phyloP scores from a whole-genome alignment of 495 filamentous ascomycete species.

The Lasiosphaeria ovina region DNA sequence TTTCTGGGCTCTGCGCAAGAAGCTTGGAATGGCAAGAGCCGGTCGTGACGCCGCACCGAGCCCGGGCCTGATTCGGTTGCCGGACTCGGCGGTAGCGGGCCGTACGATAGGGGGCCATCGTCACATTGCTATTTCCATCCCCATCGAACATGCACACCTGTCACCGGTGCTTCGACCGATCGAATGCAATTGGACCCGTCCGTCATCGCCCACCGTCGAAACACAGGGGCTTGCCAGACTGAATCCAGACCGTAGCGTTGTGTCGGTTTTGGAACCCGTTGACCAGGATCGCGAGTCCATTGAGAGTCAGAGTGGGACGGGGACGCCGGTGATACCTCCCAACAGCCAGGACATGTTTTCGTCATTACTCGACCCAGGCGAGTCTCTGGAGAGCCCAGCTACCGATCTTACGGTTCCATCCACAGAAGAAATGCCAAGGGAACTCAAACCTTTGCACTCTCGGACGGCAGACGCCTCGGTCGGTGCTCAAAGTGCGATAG shows the following conservation, averaged over 20 bases:
- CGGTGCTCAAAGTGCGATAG: slow-evolving; percentile 12
- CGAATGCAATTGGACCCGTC: too few relatives aligned
- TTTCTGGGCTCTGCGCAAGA: slow-evolving; percentile 18
- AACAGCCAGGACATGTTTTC: background rate
- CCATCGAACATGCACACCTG: slow-evolving; percentile 32
- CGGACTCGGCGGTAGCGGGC: slow-evolving; percentile 46
- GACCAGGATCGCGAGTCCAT: slow-evolving; percentile 21
- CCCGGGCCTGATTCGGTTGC: slow-evolving; percentile 36
- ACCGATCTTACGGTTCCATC: background rate
- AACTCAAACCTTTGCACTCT: background rate
- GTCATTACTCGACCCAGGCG: slow-evolving; percentile 2
- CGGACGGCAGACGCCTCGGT: slow-evolving; percentile 11
- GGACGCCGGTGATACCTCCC: slow-evolving; percentile 10
- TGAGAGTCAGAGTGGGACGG: background rate
- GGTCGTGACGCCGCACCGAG: slow-evolving; percentile 1
- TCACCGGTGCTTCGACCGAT: too few relatives aligned
- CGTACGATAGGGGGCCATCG: slow-evolving; percentile 40
- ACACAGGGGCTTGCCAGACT: background rate
- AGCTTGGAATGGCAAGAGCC: slow-evolving; percentile 1
- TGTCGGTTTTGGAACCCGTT: slow-evolving; percentile 18
- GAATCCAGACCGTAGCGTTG: background rate
- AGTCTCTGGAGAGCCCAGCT: slow-evolving; percentile 7
- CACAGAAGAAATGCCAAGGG: background rate
- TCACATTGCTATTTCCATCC: slow-evolving; percentile 54
- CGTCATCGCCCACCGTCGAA: too few relatives aligned